A percentile compares a stretch with the other conserved stretches of the same genome.
Evolutionary conservation across 306 rosid species (phyloP).

Genomic region (Pterocarpus macrocarpus): DNA sequence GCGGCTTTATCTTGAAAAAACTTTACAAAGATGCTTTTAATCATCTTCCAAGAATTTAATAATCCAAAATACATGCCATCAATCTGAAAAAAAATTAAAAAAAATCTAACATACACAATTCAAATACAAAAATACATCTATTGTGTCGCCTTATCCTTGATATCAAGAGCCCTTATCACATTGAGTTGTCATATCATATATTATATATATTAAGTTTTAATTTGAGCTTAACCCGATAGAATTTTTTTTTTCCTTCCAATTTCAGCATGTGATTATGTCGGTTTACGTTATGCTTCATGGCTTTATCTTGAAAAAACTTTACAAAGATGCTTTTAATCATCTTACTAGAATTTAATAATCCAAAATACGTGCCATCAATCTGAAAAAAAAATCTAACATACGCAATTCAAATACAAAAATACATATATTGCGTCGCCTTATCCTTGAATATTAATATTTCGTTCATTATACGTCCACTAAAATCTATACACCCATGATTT

Average conservation of each 20-base stretch:
- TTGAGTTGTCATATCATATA: too few species aligned
- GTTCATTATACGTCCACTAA: slow-evolving; percentile 29
- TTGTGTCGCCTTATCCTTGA: background rate
- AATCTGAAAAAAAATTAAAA: too few species aligned
- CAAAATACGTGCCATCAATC: too few species aligned
- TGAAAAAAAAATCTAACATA: background rate
- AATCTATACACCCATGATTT: slow-evolving; percentile 28
- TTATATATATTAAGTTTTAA: too few species aligned
- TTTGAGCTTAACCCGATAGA: too few species aligned
- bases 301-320: slow-evolving; percentile 5
- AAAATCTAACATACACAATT: background rate
- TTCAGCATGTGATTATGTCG: background rate
- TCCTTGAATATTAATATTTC: background rate
- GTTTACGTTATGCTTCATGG: slow-evolving; percentile 15
- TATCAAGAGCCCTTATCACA: too few species aligned
- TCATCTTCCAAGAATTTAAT: background rate
- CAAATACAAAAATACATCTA: background rate
- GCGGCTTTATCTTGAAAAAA: slow-evolving; percentile 10
- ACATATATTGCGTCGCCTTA: background rate
- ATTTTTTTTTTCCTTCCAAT: too few species aligned
- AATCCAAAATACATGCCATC: too few species aligned
- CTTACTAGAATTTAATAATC: background rate
- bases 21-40: slow-evolving; percentile 1
- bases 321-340: slow-evolving; percentile 16
- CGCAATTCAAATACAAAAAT: slow-evolving; percentile 4